phyloP scores from a whole-genome alignment of 2,329 filamentous ascomycete genomes.

The Colletotrichum musicola region DNA sequence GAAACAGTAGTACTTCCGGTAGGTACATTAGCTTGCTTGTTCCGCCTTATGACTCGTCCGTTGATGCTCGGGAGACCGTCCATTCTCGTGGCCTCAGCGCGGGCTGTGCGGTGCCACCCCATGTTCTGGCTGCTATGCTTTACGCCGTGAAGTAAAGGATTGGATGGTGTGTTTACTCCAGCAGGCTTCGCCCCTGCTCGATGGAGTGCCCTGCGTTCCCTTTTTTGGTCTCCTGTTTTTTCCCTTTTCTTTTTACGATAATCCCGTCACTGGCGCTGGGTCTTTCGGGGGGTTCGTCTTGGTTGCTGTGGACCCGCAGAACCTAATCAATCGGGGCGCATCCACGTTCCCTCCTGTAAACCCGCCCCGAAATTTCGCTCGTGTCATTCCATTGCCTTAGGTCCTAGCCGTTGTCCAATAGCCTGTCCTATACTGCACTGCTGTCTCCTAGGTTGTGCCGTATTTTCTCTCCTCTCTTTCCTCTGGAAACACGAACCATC shows the following conservation, averaged over 20 bases:
- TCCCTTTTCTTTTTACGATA: slow-evolving; percentile 23
- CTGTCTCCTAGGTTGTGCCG: neutral
- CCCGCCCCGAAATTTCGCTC: slow-evolving; percentile 29
- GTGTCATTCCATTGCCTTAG: slow-evolving; percentile 32
- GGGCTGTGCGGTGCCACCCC: slow-evolving; percentile 34
- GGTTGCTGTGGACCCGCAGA: slow-evolving; percentile 36
- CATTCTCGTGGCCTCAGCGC: slow-evolving; percentile 9
- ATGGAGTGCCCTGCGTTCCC: slow-evolving; percentile 28
- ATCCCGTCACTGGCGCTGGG: slow-evolving; percentile 17
- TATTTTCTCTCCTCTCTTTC: slow-evolving; percentile 1
- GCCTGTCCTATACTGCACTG: neutral
- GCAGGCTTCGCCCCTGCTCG: slow-evolving; percentile 34
- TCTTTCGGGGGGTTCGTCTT: slow-evolving; percentile 27
- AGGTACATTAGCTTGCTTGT: too few species aligned
- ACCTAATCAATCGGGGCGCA: slow-evolving; percentile 36
- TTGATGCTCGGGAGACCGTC: neutral
- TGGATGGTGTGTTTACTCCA: slow-evolving; percentile 4
- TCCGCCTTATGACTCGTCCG: too few species aligned
- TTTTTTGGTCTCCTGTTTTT: neutral
- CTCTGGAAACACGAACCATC: too few species aligned
- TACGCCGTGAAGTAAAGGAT: slow-evolving; percentile 4
- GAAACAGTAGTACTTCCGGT: too few species aligned
- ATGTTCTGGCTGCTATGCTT: slow-evolving; percentile 3
- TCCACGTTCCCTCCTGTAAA: slow-evolving; percentile 16
- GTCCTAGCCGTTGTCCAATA: neutral